phyloP scores from a whole-genome alignment of 192 early-diverging fungal species.

The Gamsiella multidivaricata region DNA sequence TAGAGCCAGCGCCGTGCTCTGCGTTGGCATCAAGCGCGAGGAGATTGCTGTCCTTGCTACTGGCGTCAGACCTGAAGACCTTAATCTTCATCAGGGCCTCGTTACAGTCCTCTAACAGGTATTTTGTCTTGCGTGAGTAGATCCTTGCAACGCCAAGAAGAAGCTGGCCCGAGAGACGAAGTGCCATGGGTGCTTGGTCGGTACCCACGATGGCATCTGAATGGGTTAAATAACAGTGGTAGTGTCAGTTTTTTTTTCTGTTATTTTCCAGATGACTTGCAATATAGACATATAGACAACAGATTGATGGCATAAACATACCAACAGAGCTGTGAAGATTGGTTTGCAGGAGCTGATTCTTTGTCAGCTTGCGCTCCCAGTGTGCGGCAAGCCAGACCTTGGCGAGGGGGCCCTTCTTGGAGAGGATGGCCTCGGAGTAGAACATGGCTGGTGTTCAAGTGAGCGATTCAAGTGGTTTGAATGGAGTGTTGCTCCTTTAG shows the following conservation, averaged over 20 bases:
- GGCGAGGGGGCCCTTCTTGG: constrained; percentile 89
- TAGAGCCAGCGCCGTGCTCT: constrained; percentile 81
- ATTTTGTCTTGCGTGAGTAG: constrained; percentile 95
- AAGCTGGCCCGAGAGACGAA: constrained; percentile 96
- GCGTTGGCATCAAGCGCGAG: constrained; percentile 51
- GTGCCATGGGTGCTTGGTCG: constrained; percentile 88
- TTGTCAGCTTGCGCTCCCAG: constrained; percentile 96
- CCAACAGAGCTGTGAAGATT: constrained; percentile 89
- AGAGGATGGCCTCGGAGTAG: constrained; percentile 82
- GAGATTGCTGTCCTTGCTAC: constrained; percentile 68
- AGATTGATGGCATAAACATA: constrained; percentile 42
- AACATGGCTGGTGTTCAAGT: constrained; percentile 73
- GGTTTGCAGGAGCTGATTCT: constrained; percentile 94
- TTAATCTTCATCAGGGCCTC: constrained; percentile 96
- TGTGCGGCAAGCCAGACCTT: constrained; percentile 99
- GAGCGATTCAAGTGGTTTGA: too few relatives aligned
- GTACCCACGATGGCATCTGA: constrained; percentile 83
- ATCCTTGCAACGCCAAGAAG: constrained; percentile 95
- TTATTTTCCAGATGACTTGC: background rate
- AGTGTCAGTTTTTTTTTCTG: background rate
- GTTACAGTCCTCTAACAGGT: constrained; percentile 97
- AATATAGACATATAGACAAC: background rate
- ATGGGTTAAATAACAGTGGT: constrained; percentile 13
- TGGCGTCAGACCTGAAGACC: constrained; percentile 73
- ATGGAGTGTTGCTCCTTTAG: too few relatives aligned